A percentile compares a stretch with the other conserved stretches of the same genome.
Evolutionary conservation across 768 basidiomycete species (phyloP).

Genomic region (Rhizopogon vesiculosus): DNA sequence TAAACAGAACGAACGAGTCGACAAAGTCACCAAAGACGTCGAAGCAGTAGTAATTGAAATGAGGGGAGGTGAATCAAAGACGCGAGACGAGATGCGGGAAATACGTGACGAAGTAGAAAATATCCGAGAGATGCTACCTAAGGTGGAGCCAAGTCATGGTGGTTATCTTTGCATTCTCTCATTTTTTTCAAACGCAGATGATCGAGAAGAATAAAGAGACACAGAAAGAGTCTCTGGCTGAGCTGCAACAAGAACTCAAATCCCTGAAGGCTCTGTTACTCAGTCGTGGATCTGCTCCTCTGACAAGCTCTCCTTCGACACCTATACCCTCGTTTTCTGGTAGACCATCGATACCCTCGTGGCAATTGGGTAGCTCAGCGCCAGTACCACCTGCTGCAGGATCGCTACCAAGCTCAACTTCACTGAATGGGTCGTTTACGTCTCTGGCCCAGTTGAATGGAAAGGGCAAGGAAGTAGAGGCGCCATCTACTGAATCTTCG

Average conservation of each 20-base stretch:
- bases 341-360: constrained; percentile 79
- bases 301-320: constrained; percentile 43
- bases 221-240: constrained; percentile 76
- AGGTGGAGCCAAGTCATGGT: constrained; percentile 45
- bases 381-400: constrained; percentile 17
- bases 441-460: constrained; percentile 31
- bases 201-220: constrained; percentile 88
- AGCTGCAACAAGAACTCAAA: constrained; percentile 91
- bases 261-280: constrained; percentile 88
- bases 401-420: constrained; percentile 8
- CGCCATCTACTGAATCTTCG: constrained; percentile 9
- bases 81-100: constrained; percentile 86
- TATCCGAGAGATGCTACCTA: constrained; percentile 89
- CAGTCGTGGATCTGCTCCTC: constrained; percentile 54
- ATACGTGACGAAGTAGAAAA: constrained; percentile 88
- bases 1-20: constrained; percentile 69
- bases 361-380: constrained; percentile 67
- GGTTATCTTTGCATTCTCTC: neutral
- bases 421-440: constrained; percentile 10
- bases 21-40: constrained; percentile 68
- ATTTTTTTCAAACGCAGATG: constrained; percentile 52
- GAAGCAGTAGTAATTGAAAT: constrained; percentile 69
- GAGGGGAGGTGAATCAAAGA: constrained; percentile 71
- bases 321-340: constrained; percentile 48
- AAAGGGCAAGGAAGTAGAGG: constrained; percentile 57